A percentile compares a stretch with the other conserved stretches of the same genome.
These are phyloP conservation scores for Hypoxylon lenormandii DNA, from an alignment of 495 filamentous ascomycete genomes.

Conservation along the genomic window DNA sequence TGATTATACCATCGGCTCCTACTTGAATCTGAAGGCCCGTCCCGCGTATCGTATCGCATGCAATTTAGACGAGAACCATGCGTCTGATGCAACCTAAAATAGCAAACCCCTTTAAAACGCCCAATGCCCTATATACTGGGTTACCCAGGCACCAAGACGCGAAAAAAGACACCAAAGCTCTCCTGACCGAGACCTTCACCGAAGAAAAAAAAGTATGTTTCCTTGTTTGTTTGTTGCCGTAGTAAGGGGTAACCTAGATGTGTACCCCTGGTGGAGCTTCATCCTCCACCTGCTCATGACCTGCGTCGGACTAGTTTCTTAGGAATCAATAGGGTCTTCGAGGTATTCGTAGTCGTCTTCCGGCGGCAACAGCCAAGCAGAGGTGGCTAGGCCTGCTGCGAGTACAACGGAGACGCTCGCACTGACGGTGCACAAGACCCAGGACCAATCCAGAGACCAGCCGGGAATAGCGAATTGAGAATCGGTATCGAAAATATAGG, in stretches of 20 bases:
- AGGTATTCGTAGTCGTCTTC: conserved; percentile 86
- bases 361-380: conserved; percentile 74
- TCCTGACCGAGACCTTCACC: conserved; percentile 19
- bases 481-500: conserved; percentile 85
- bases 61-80: conserved; percentile 30
- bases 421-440: conserved; percentile 79
- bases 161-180: conserved; percentile 10
- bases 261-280: neutral
- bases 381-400: conserved; percentile 69
- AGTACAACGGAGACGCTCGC: conserved; percentile 74
- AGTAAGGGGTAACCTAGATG: neutral
- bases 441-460: conserved; percentile 83
- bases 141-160: conserved; percentile 7
- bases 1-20: conserved; percentile 10
- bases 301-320: conserved; percentile 10
- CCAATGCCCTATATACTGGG: conserved; percentile 40
- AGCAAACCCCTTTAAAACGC: conserved; percentile 31
- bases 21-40: conserved; percentile 21
- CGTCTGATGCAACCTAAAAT: conserved; percentile 29
- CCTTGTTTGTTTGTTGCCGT: conserved; percentile 7
- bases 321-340: conserved; percentile 51
- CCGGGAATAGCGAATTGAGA: conserved; percentile 83
- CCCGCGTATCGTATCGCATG: conserved; percentile 19
- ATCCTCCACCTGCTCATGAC: neutral
- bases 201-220: conserved; percentile 8